phyloP scores from a whole-genome alignment of 1,284 basidiomycete species.

The Puccinia coronata region DNA sequence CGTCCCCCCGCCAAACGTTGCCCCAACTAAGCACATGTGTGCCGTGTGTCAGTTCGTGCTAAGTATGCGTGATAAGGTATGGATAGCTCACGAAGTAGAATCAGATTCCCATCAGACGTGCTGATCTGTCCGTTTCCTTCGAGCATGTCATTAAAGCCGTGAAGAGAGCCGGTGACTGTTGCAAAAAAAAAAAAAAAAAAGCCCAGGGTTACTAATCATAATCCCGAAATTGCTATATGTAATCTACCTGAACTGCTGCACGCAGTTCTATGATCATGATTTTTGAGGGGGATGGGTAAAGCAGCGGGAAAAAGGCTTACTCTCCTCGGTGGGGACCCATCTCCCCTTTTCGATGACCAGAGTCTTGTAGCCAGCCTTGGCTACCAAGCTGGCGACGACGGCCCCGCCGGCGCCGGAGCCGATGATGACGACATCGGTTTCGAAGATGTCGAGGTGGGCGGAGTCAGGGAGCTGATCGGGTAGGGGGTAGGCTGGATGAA shows the following conservation, averaged over 20 bases:
- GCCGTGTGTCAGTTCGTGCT: not conserved
- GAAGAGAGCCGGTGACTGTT: constrained; percentile 14
- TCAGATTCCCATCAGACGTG: constrained; percentile 59
- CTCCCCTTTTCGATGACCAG: constrained; percentile 62
- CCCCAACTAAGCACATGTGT: constrained; percentile 53
- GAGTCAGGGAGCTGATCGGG: not conserved
- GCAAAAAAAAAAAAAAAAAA: too few relatives aligned
- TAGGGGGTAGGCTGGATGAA: constrained; percentile 13
- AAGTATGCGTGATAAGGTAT: not conserved
- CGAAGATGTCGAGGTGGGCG: not conserved
- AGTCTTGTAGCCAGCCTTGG: constrained; percentile 58
- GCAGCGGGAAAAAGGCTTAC: constrained; percentile 41
- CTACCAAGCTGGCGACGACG: constrained; percentile 59
- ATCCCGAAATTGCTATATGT: too few relatives aligned
- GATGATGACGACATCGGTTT: constrained; percentile 55
- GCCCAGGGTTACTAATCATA: too few relatives aligned
- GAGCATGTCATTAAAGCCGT: constrained; percentile 2
- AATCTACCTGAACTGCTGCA: constrained; percentile 55
- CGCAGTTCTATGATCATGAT: not conserved
- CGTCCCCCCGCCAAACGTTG: constrained; percentile 62
- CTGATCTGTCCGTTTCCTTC: constrained; percentile 60
- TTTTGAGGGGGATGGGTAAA: not conserved
- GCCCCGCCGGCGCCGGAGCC: constrained; percentile 62
- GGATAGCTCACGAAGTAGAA: constrained; percentile 56
- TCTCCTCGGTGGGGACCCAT: constrained; percentile 58